Evolutionary conservation across 805 yeast species (phyloP).

Genomic region (Lachancea waltii): DNA sequence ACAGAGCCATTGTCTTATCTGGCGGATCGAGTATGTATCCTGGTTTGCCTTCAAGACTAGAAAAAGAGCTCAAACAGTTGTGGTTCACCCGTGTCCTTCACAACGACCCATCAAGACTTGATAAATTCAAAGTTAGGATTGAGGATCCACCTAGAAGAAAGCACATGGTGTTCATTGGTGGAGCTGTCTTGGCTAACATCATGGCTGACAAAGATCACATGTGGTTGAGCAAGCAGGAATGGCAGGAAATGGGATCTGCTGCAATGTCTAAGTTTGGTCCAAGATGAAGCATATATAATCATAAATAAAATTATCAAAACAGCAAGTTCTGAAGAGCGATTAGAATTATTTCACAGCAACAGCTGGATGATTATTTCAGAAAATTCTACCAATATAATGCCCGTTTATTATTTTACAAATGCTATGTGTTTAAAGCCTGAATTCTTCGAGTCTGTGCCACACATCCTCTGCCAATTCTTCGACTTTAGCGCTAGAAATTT

Average conservation of each 20-base stretch:
- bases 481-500: conserved; percentile 38
- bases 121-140: conserved; percentile 89
- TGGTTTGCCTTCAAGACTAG: conserved; percentile 91
- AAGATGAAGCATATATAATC: conserved; percentile 40
- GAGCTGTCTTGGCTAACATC: conserved; percentile 94
- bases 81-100: conserved; percentile 87
- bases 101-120: conserved; percentile 80
- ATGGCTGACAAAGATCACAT: conserved; percentile 98
- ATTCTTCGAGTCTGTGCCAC: conserved; percentile 40
- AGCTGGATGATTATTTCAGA: no score
- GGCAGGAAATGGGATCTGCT: conserved; percentile 95
- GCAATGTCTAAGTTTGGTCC: conserved; percentile 87
- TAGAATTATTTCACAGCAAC: no score
- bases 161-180: conserved; percentile 98
- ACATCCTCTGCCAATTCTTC: conserved; percentile 50
- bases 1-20: conserved; percentile 85
- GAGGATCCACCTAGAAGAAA: conserved; percentile 99
- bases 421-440: conserved; percentile 16
- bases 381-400: no score
- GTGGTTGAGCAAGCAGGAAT: conserved; percentile 95
- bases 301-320: not conserved
- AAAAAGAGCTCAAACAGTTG: conserved; percentile 91
- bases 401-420: conserved; percentile 3
- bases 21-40: conserved; percentile 99
- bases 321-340: not conserved